Evolutionary conservation across 140 eudicot genomes (phyloP), one percentile per base, ranked within the genome.

Genomic region (Anethum foeniculum): DNA sequence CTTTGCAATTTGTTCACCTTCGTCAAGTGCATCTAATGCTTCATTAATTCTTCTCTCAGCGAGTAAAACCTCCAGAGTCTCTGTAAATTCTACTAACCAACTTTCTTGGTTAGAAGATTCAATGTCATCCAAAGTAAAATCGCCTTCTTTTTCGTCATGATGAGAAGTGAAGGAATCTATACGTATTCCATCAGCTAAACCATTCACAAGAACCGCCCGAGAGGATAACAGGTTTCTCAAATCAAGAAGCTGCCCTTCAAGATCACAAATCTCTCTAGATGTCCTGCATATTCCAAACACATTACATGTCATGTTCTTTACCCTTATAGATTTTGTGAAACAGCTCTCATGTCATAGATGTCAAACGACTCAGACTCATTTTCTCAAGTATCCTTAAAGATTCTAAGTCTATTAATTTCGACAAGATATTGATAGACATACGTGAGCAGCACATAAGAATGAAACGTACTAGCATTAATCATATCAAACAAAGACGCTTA

Each of bases 181-280:
- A 11, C 84, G 81, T 38, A 83, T 84, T 71, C 98, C 98, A 13
- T 94, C 98, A 0, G 94, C 91, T 83, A 94, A 77, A 60, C 85
- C 86, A 58, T 94, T 97, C 36, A 94, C 80, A 67, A 89, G 74
- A 32, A 90, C 80, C 7, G 96, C 93, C 2, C 93, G 93, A 14
- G 88, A 83, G 14, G 91, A 79, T 41, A 94, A 82, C 68, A 90
- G 93, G 64, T 92, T 92, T 85, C 89, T 87, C 80, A 94, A 79
- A n/a, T 92, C 79, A 18, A 92, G 88, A 16, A 94, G 94, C 84
- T 92, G 96, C 30, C 98, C 97, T 78, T 94, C 98, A 44, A 94
- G 96, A 86, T 88, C 91, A 21, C 94, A 87, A 41, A 94, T 92
- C 84, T 94, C 98, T 88, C 88, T 86, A 58, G 98, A 89, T 78